These are phyloP conservation scores for Fusarium chlamydosporum DNA, from an alignment of 2,329 filamentous ascomycete species.

Conservation along the genomic window DNA sequence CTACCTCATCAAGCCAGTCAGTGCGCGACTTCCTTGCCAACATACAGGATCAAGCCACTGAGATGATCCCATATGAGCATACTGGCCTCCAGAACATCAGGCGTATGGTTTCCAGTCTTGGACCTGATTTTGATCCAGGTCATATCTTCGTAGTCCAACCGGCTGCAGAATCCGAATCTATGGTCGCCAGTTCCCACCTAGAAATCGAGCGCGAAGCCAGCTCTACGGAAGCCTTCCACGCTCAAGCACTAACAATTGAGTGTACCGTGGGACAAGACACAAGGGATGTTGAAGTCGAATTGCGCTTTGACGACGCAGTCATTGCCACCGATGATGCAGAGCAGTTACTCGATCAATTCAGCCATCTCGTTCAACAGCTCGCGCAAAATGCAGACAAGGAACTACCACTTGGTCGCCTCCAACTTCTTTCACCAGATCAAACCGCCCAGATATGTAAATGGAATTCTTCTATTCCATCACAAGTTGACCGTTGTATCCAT, in stretches of 20 bases:
- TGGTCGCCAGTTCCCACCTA: neutral
- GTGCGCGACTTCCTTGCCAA: constrained; percentile 3
- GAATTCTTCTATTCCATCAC: neutral
- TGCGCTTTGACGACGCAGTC: constrained; percentile 8
- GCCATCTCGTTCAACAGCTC: neutral
- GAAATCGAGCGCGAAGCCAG: constrained; percentile 6
- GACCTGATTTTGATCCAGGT: constrained; percentile 9
- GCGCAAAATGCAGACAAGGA: constrained; percentile 3
- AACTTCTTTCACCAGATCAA: neutral
- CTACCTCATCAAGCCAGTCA: constrained; percentile 1
- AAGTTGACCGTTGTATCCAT: neutral
- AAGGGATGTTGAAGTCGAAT: constrained; percentile 7
- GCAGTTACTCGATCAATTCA: constrained; percentile 2
- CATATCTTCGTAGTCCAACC: constrained; percentile 14
- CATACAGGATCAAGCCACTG: neutral
- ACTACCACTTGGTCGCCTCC: neutral
- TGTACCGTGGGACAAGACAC: constrained; percentile 11
- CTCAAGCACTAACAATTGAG: constrained; percentile 9
- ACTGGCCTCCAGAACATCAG: constrained; percentile 6
- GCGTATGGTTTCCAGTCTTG: constrained; percentile 7
- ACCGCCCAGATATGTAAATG: neutral
- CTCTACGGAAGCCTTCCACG: constrained; percentile 10
- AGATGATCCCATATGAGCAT: constrained; percentile 9
- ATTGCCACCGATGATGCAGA: neutral
- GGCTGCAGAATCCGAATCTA: neutral